Evolutionary conservation across 2,329 filamentous ascomycete genomes (phyloP), one percentile per base, ranked within the genome.

Genomic region (Acrocalymma vagum): DNA sequence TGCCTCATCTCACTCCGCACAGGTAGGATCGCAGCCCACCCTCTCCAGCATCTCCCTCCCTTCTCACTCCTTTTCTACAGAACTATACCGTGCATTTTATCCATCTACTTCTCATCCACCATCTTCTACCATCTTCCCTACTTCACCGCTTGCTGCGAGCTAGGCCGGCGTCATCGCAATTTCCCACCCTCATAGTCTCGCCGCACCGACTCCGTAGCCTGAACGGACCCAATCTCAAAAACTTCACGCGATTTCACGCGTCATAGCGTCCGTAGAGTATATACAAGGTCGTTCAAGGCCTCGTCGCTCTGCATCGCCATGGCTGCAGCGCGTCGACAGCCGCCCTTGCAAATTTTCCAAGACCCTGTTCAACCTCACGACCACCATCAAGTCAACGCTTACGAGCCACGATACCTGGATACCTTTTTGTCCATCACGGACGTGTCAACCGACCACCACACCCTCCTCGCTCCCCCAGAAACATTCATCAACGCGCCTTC

Each of bases 391-490:
- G 65, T 72, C 49, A 67, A 67, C 47, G 64, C 66, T 45, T 74
- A 80, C 47, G 77, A 81, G 58, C 74, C 78, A 23, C 80, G 78
- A 42, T 74, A 80, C 34, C 72, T 82, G 23, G 70, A 73, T 53
- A 60, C 72, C 33, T 66, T 73, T 38, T 58, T 64, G 15, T 71
- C 72, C 25, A 62, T 75, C 38, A 67, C 64, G 53, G 71, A 75
- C 67, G 69, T 72, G 57, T 73, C 73, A 16, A 67, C 78, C 55
- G 80, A 79, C 71, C 75, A 78, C 48, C 88, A 88, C 69, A 78
- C 86, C 56, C 73, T 85, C 40, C 78, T 93, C 57, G 84, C 87
- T 55, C 86, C 87, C 16, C 73, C 81, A 15, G 69, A 75, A 38
- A 60, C 67, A 45, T 69, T 77, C 45, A 67, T 75, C 57, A 72